These are phyloP conservation scores for Rosa multiflora DNA, from an alignment of 306 rosid genomes.

Conservation along the genomic window DNA sequence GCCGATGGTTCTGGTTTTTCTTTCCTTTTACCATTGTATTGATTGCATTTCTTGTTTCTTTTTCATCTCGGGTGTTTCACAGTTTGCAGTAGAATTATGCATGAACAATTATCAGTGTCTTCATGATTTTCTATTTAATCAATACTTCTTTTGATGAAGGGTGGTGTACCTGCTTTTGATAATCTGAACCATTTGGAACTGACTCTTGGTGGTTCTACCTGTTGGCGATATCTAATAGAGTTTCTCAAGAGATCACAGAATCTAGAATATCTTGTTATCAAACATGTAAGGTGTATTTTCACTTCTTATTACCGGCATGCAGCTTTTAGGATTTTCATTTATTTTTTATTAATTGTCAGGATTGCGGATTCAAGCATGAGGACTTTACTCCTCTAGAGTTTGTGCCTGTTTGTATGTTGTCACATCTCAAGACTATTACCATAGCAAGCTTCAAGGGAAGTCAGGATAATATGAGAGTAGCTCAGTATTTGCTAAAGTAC, in stretches of 20 bases:
- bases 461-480: background rate
- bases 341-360: background rate
- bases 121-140: background rate
- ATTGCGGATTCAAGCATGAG: background rate
- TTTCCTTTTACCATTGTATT: background rate
- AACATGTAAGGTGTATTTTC: background rate
- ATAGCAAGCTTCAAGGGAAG: background rate
- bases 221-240: background rate
- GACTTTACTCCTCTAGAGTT: background rate
- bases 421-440: background rate
- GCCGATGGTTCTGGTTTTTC: background rate
- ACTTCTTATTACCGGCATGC: background rate
- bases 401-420: background rate
- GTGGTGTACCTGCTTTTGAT: background rate
- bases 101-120: background rate
- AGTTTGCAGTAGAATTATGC: background rate
- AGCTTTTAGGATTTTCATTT: background rate
- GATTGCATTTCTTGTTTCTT: no score
- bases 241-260: background rate
- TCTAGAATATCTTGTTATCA: background rate
- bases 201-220: background rate
- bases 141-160: background rate
- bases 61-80: no score
- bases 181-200: background rate
- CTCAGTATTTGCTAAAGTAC: background rate